Evolutionary conservation across 352 stramenopile species (phyloP).

Genomic region (Chrysophaeum taylorii): DNA sequence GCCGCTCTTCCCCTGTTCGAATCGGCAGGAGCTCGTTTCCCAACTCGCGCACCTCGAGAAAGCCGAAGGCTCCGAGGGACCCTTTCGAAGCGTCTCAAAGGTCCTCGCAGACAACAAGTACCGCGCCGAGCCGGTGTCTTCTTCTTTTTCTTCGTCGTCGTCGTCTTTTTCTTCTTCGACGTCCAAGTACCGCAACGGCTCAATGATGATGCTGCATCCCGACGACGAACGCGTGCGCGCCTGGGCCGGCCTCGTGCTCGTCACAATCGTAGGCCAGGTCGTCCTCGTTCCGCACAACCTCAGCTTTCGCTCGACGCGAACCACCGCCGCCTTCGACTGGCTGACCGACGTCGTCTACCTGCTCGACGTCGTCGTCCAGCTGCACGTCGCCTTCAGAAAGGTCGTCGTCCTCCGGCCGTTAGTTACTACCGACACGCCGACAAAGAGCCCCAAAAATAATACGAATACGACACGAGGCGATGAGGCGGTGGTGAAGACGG

Average conservation of each 20-base stretch:
- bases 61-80: no score
- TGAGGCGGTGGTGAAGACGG: conserved; percentile 32
- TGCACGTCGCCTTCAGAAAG: background rate
- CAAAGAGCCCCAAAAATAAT: no score
- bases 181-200: no score
- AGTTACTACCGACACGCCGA: conserved; percentile 18
- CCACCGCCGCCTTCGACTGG: background rate
- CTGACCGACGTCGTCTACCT: conserved; percentile 16
- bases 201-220: conserved; percentile 2
- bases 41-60: no score
- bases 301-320: background rate
- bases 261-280: conserved; percentile 14
- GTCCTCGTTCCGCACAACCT: conserved; percentile 11
- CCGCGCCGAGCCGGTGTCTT: no score
- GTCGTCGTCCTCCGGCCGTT: background rate
- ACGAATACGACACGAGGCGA: no score
- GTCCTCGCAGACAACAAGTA: no score
- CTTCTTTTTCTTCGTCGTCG: no score
- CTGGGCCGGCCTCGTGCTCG: conserved; percentile 14
- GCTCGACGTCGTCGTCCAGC: conserved; percentile 16
- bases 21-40: no score
- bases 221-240: background rate
- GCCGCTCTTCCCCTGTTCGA: no score
- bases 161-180: no score
- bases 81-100: no score